Conservation (phyloP, 768 basidiomycete genomes). For the Gelatoporia subvermispora region DNA sequence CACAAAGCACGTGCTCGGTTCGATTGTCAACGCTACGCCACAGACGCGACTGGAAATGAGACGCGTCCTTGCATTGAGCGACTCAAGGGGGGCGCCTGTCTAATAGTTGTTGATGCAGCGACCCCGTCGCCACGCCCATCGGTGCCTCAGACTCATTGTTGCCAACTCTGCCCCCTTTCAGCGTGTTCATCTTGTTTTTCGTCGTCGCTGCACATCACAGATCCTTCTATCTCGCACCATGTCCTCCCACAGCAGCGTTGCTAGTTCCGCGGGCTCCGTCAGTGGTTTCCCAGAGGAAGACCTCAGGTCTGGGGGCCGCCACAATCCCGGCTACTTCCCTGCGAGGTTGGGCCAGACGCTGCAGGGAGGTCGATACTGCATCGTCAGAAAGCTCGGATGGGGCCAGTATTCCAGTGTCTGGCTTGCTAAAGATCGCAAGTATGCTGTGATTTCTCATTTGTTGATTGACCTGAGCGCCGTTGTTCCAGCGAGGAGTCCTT, state of each 20-base stretch:
- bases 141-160: too few relatives aligned
- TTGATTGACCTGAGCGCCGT: background rate
- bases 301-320: background rate
- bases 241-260: background rate
- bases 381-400: conserved; percentile 3
- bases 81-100: too few relatives aligned
- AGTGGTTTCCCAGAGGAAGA: conserved; percentile 2
- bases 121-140: too few relatives aligned
- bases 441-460: background rate
- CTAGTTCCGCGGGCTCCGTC: conserved; percentile 1
- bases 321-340: conserved; percentile 3
- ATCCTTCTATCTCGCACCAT: background rate
- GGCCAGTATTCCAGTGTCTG: conserved; percentile 1
- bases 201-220: too few relatives aligned
- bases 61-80: too few relatives aligned
- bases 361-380: conserved; percentile 1
- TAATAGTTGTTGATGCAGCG: too few relatives aligned
- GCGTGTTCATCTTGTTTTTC: too few relatives aligned
- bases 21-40: too few relatives aligned
- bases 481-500: background rate
- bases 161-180: too few relatives aligned
- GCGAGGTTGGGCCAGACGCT: background rate
- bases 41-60: too few relatives aligned
- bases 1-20: too few relatives aligned
- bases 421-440: conserved; percentile 2